Base-by-base conservation (phyloP, 768 basidiomycete genomes). In the Cantharellus anzutake region DNA sequence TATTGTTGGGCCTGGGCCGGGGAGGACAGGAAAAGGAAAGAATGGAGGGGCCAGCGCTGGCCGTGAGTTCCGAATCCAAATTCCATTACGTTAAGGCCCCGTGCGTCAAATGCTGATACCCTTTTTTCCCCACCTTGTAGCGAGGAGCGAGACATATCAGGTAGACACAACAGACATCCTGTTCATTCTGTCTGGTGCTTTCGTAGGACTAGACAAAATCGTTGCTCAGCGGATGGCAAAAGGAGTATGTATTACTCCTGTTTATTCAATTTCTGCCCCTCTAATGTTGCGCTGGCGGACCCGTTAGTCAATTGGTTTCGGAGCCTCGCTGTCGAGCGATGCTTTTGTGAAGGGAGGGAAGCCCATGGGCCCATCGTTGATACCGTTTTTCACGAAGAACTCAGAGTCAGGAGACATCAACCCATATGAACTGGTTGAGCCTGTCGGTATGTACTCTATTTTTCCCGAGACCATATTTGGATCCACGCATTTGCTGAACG, bases 181-280 rank as follows among this genome's bases (percentile, higher is more conserved):
- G n/a, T 98, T 98, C 70, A 86, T 98, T 62, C 69, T 94, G 5
- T 92, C 90, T 56, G 94, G 94, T 2, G 94, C 94, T 1, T 96
- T 96, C 67, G 91, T 96, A 5, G 93, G 93, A 0, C 71, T 97
- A 56, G 92, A 96, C 50, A 79, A 75, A 57, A 71, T 97, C 35
- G 80, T 98, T 63, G 83, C 82, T 67, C 75, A 82, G 58, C 76
- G 92, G 42, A 75, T 90, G 5, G 80, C 83, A 5, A 91, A 89
- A 72, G 90, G 90, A 3, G 91, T 92, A 68, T 64, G 85, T 75
- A 37, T 35, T 55, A 20, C 38, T 42, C 5, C 35, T 38, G 37
- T 59, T n/a, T 39, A 56, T 5, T 51, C 5, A 39, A 11, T 5
- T 42, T 55, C 14, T 38, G 58, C 38, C 39, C 41, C 38, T 39